Evolutionary conservation across 2,329 filamentous ascomycete genomes (phyloP).

Genomic region (Aspergillus tamarii): DNA sequence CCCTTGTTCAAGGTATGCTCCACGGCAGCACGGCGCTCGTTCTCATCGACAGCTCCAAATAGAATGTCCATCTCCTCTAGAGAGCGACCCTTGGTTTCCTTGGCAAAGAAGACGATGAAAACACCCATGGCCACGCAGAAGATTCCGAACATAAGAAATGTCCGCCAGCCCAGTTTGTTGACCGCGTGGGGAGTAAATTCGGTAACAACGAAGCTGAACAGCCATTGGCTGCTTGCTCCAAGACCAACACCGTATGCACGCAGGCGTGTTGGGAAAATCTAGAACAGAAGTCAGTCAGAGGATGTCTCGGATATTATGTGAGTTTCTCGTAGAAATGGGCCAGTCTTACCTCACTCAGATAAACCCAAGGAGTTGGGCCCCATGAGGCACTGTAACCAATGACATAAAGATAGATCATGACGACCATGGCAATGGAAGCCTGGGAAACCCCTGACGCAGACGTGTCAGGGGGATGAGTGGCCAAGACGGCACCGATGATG

Average conservation of each 20-base stretch:
- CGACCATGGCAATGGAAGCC: constrained; percentile 42
- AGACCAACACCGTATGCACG: constrained; percentile 46
- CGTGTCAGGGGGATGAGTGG: constrained; percentile 36
- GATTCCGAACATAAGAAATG: constrained; percentile 47
- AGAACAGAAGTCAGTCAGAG: background rate
- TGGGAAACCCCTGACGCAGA: constrained; percentile 31
- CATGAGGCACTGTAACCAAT: constrained; percentile 32
- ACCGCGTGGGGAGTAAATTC: constrained; percentile 46
- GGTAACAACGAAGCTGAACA: constrained; percentile 48
- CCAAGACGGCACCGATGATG: constrained; percentile 40
- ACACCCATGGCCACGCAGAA: constrained; percentile 43
- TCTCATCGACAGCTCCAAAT: constrained; percentile 32
- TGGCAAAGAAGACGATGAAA: constrained; percentile 41
- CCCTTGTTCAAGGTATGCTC: constrained; percentile 32
- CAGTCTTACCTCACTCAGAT: constrained; percentile 34
- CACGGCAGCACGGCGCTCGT: constrained; percentile 28
- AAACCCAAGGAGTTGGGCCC: constrained; percentile 39
- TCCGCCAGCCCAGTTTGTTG: constrained; percentile 42
- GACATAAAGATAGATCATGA: constrained; percentile 55
- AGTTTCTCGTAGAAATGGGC: background rate
- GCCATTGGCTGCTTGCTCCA: constrained; percentile 43
- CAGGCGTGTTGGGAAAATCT: constrained; percentile 46
- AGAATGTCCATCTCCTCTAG: constrained; percentile 46
- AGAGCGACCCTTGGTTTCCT: constrained; percentile 43
- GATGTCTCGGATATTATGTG: background rate